These are phyloP conservation scores for Dactylis glomerata DNA, from an alignment of 176 grass and related monocot species.

Conservation along the genomic window DNA sequence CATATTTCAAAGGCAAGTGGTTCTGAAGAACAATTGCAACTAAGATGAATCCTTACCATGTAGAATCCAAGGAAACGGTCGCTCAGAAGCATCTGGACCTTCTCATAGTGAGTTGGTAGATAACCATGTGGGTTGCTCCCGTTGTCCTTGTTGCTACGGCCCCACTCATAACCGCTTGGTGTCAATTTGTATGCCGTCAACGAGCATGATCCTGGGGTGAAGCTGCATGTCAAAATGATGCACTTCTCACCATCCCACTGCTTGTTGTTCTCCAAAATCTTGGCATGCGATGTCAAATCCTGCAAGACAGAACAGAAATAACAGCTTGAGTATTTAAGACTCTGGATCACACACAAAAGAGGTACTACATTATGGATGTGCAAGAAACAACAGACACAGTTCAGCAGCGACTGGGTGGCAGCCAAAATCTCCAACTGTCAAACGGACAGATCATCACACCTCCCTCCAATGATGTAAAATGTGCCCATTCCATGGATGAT, in stretches of 20 bases:
- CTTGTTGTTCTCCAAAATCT: slow-evolving; percentile 87
- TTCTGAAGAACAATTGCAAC: neutral
- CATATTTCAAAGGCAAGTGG: neutral
- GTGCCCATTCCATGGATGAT: neutral
- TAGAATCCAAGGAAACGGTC: slow-evolving; percentile 98
- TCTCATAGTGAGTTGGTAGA: slow-evolving; percentile 94
- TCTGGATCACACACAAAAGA: neutral
- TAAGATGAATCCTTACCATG: slow-evolving; percentile 51
- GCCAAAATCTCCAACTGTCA: neutral
- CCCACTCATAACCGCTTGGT: slow-evolving; percentile 93
- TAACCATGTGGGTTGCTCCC: slow-evolving; percentile 99
- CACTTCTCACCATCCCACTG: slow-evolving; percentile 99
- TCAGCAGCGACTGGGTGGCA: neutral
- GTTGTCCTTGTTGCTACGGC: slow-evolving; percentile 90
- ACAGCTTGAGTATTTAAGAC: slow-evolving; percentile 3
- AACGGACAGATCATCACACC: neutral
- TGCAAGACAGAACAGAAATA: slow-evolving; percentile 31
- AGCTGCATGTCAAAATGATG: slow-evolving; percentile 96
- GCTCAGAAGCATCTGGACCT: slow-evolving; percentile 99
- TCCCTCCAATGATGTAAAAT: neutral
- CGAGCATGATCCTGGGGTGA: slow-evolving; percentile 93
- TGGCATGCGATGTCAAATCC: slow-evolving; percentile 84
- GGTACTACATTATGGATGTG: neutral
- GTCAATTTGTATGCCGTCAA: slow-evolving; percentile 96
- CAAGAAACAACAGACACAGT: neutral